phyloP scores from a whole-genome alignment of 441 rosid species.

The Croton laevigatus region DNA sequence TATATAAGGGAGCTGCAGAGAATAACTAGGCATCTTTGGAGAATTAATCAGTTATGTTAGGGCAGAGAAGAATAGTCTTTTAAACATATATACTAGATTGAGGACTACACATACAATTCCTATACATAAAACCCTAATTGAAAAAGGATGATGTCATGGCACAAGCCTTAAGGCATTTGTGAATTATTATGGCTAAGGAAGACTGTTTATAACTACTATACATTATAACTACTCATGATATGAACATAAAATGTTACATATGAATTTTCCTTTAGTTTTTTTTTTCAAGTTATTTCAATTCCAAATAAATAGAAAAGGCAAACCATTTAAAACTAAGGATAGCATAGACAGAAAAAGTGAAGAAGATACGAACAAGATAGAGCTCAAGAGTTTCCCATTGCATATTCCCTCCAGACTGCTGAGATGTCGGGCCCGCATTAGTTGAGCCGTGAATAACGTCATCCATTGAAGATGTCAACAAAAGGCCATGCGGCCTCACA shows the following conservation, averaged over 20 bases:
- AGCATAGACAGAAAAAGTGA: constrained; percentile 20
- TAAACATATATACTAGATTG: too few relatives aligned
- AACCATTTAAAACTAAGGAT: neutral
- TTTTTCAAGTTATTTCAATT: constrained; percentile 8
- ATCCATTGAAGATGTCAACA: constrained; percentile 64
- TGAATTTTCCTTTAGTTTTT: neutral
- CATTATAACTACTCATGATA: too few relatives aligned
- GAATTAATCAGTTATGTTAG: too few relatives aligned
- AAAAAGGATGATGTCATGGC: too few relatives aligned
- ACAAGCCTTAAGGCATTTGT: too few relatives aligned
- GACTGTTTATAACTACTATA: too few relatives aligned
- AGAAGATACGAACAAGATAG: constrained; percentile 74
- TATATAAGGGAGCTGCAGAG: too few relatives aligned
- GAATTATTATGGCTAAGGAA: too few relatives aligned
- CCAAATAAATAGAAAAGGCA: neutral
- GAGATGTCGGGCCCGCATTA: constrained; percentile 39
- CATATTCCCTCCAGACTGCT: constrained; percentile 45
- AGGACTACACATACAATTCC: too few relatives aligned
- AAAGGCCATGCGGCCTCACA: constrained; percentile 47
- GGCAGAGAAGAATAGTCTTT: too few relatives aligned
- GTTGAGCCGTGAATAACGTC: constrained; percentile 53
- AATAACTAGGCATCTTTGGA: too few relatives aligned
- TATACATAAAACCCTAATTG: too few relatives aligned
- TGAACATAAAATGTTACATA: neutral
- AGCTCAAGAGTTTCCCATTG: constrained; percentile 92